These are phyloP conservation scores for Acanthamoeba culbertsoni DNA, from an alignment of 208 protist species.

Conservation along the genomic window DNA sequence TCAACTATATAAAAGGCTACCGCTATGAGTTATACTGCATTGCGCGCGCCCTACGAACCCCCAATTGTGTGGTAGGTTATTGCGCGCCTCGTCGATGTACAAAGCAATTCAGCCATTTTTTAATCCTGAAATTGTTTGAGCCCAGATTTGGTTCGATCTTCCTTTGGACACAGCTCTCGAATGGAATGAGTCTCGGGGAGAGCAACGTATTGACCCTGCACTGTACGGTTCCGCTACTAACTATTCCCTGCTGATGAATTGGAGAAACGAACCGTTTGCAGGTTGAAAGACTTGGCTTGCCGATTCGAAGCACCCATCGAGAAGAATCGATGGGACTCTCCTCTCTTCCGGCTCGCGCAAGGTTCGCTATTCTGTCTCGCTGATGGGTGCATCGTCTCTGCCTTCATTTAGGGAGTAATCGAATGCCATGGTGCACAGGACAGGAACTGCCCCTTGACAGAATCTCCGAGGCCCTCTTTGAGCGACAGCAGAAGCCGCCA, in stretches of 20 bases:
- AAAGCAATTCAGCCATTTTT: no score
- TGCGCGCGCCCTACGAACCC: conserved; percentile 37
- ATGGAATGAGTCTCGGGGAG: conserved; percentile 66
- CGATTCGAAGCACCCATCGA: conserved; percentile 74
- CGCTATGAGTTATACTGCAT: conserved; percentile 83
- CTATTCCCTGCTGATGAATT: neutral
- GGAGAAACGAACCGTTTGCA: neutral
- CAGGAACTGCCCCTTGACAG: neutral
- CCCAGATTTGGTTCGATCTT: conserved; percentile 60
- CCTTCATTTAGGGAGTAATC: conserved; percentile 44
- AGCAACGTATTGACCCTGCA: neutral
- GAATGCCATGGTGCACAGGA: neutral
- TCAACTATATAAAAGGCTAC: conserved; percentile 86
- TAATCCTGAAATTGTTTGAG: neutral
- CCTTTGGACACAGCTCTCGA: conserved; percentile 35
- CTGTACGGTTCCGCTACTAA: neutral
- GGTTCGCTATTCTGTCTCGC: no score
- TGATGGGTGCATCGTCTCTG: conserved; percentile 2
- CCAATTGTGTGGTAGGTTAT: conserved; percentile 59
- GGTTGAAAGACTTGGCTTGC: conserved; percentile 54
- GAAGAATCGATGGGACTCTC: conserved; percentile 76
- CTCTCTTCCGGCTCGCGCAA: conserved; percentile 70
- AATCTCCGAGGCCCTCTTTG: conserved; percentile 3
- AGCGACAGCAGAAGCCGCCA: neutral
- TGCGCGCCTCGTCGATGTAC: no score